Percentiles rank a stretch among this genome's conserved stretches.
Evolutionary conservation across 495 filamentous ascomycete genomes (phyloP).

Genomic region (Extremus antarcticus): DNA sequence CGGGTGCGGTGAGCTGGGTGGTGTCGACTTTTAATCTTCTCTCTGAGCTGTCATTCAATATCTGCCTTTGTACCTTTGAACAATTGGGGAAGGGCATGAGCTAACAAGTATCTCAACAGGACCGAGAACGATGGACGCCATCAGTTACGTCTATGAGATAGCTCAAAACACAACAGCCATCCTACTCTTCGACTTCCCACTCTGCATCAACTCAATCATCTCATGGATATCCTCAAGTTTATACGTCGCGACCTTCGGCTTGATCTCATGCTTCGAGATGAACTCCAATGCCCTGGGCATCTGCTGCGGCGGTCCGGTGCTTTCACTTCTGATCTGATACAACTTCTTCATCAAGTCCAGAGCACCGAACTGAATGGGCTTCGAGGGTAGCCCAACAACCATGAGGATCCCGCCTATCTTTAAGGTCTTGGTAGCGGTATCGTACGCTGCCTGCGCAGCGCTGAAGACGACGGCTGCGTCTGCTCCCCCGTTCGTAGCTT

Average conservation of each 20-base stretch:
- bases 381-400: conserved; percentile 30
- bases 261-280: conserved; percentile 28
- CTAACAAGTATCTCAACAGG: too few relatives aligned
- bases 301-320: conserved; percentile 27
- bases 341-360: conserved; percentile 16
- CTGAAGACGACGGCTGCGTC: conserved; percentile 30
- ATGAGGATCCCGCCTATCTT: conserved; percentile 27
- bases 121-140: too few relatives aligned
- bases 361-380: conserved; percentile 22
- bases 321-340: conserved; percentile 22
- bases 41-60: too few relatives aligned
- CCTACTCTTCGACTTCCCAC: conserved; percentile 20
- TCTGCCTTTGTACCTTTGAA: too few relatives aligned
- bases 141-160: too few relatives aligned
- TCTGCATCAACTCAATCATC: conserved; percentile 24
- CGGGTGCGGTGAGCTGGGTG: background rate
- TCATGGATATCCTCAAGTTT: conserved; percentile 27
- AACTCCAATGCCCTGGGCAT: conserved; percentile 29
- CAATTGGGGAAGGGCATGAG: too few relatives aligned
- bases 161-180: conserved; percentile 19
- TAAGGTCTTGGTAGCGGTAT: conserved; percentile 9
- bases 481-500: conserved; percentile 24
- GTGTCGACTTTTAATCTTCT: conserved; percentile 25
- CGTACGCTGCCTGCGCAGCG: conserved; percentile 25
- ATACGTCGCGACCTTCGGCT: conserved; percentile 26